Percentiles rank a stretch among this genome's conserved stretches.
Conservation (phyloP, 1,139 yeast species). For the Saccharomycopsis phalli region DNA sequence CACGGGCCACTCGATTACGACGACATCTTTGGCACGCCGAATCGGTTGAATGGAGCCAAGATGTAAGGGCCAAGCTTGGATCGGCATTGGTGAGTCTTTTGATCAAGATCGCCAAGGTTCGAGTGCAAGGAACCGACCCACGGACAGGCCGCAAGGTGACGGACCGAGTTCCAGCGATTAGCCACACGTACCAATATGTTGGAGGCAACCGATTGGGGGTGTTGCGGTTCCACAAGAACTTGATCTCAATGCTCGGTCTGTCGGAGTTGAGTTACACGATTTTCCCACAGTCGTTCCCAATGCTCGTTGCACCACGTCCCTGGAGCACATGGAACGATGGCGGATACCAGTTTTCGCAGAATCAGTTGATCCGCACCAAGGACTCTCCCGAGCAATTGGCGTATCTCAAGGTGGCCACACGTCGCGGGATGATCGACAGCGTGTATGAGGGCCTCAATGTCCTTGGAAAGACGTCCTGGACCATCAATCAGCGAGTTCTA, state of each 20-base stretch:
- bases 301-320: slow-evolving; percentile 82
- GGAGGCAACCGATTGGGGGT: slow-evolving; percentile 79
- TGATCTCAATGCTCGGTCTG: slow-evolving; percentile 58
- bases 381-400: slow-evolving; percentile 89
- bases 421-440: slow-evolving; percentile 50
- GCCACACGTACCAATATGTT: slow-evolving; percentile 75
- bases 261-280: slow-evolving; percentile 59
- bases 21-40: slow-evolving; percentile 29
- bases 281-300: slow-evolving; percentile 86
- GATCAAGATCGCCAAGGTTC: slow-evolving; percentile 73
- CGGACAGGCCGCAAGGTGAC: slow-evolving; percentile 53
- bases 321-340: slow-evolving; percentile 82
- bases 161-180: slow-evolving; percentile 85
- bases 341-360: slow-evolving; percentile 64
- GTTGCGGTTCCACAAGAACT: slow-evolving; percentile 61
- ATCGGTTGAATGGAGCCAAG: slow-evolving; percentile 48
- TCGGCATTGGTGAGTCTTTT: slow-evolving; percentile 67
- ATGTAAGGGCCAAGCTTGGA: slow-evolving; percentile 72
- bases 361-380: slow-evolving; percentile 61
- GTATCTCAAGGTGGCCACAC: slow-evolving; percentile 77
- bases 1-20: slow-evolving; percentile 28
- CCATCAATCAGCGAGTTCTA: slow-evolving; percentile 67
- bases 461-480: slow-evolving; percentile 87
- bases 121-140: slow-evolving; percentile 73
- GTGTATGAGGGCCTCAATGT: slow-evolving; percentile 82